Conservation (phyloP, 2,329 filamentous ascomycete species). For the Ophiostoma novo-ulmi region DNA sequence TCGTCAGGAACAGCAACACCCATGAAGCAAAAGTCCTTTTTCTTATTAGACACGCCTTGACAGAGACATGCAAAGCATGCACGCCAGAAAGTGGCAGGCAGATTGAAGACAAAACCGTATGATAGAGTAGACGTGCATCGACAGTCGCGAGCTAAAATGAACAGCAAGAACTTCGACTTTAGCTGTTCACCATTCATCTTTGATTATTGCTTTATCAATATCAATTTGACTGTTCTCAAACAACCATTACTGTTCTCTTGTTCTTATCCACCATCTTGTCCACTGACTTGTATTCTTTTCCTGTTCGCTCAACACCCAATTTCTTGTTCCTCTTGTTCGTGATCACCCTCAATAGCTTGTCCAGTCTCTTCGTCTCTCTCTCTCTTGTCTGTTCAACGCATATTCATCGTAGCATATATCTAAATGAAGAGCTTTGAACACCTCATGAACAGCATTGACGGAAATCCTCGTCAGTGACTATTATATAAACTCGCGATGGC, state of each 20-base stretch:
- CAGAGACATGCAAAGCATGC: neutral
- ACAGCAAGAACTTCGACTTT: neutral
- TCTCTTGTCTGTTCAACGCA: neutral
- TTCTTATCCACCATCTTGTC: neutral
- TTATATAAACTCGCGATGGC: neutral
- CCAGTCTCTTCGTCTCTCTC: neutral
- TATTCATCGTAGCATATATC: neutral
- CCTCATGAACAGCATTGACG: neutral
- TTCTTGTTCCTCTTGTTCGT: neutral
- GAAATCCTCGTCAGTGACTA: neutral
- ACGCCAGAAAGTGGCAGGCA: too few relatives aligned
- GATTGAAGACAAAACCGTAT: too few relatives aligned
- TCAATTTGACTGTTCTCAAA: neutral
- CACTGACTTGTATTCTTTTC: neutral
- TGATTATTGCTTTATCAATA: neutral
- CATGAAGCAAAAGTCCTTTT: neutral
- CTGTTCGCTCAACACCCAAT: neutral
- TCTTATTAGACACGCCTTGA: neutral
- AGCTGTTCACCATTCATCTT: neutral
- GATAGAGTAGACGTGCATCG: too few relatives aligned
- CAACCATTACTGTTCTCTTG: neutral
- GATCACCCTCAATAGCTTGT: neutral
- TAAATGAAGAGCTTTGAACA: neutral
- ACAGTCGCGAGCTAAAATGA: neutral
- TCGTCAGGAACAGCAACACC: neutral